Evolutionary conservation across 2,329 filamentous ascomycete genomes (phyloP).

Genomic region (Pseudogymnoascus sp.): DNA sequence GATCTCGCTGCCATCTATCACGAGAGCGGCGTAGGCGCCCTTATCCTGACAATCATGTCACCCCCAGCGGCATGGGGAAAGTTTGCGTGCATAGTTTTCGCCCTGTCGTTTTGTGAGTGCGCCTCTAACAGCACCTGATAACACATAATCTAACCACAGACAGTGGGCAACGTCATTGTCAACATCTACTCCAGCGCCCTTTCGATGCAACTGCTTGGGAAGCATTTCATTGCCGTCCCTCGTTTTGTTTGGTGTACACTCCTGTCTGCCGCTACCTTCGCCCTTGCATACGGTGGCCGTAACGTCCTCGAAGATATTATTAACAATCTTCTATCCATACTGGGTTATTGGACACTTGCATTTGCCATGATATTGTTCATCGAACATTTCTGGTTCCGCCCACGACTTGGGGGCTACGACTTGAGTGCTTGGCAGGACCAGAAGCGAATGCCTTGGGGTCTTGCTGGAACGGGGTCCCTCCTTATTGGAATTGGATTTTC

Average conservation of each 20-base stretch:
- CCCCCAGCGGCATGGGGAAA: neutral
- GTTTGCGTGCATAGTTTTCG: conserved; percentile 3
- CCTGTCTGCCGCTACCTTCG: conserved; percentile 12
- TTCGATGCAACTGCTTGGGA: conserved; percentile 17
- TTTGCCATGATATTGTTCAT: conserved; percentile 17
- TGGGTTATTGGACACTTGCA: conserved; percentile 21
- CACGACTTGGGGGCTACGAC: conserved; percentile 16
- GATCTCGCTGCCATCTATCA: neutral
- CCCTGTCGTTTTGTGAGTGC: conserved; percentile 2
- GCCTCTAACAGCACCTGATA: neutral
- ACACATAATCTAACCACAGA: neutral
- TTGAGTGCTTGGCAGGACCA: conserved; percentile 18
- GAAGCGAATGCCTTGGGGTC: conserved; percentile 17
- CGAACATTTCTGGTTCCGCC: conserved; percentile 19
- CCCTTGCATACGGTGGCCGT: conserved; percentile 17
- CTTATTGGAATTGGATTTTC: conserved; percentile 14
- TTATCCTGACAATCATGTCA: neutral
- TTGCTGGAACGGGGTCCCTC: conserved; percentile 14
- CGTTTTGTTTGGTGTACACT: conserved; percentile 19
- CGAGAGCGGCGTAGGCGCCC: conserved; percentile 1
- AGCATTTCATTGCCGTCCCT: conserved; percentile 18
- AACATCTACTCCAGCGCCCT: conserved; percentile 20
- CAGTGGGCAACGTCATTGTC: conserved; percentile 15
- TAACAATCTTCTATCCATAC: conserved; percentile 16
- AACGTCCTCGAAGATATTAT: conserved; percentile 17